Evolutionary conservation across 352 stramenopile genomes (phyloP).

Genomic region (Pythium phragmitis): DNA sequence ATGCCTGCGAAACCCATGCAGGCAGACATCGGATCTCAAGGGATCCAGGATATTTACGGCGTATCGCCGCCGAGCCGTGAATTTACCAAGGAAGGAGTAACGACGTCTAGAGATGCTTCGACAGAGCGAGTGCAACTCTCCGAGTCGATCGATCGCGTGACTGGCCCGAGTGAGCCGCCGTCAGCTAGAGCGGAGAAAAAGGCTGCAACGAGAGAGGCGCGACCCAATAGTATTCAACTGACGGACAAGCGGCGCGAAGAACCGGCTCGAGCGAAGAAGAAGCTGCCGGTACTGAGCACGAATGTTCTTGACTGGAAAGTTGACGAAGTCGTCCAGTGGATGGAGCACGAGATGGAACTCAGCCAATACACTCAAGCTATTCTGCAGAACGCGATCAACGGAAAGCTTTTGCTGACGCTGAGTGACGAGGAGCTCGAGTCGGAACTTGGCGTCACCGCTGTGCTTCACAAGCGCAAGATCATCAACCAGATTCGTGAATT

Average conservation of each 20-base stretch:
- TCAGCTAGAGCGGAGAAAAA: background rate
- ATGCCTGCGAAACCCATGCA: constrained; percentile 2
- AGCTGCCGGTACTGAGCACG: constrained; percentile 21
- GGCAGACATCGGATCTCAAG: background rate
- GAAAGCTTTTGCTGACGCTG: constrained; percentile 44
- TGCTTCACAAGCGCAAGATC: constrained; percentile 47
- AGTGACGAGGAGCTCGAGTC: constrained; percentile 36
- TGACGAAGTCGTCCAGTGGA: constrained; percentile 46
- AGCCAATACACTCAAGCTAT: constrained; percentile 38
- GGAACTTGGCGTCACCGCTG: constrained; percentile 34
- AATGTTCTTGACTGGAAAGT: constrained; percentile 52
- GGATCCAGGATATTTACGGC: constrained; percentile 21
- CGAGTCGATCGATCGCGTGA: background rate
- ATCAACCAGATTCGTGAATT: constrained; percentile 42
- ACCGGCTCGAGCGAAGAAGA: constrained; percentile 10
- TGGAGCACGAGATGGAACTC: constrained; percentile 48
- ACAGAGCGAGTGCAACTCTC: background rate
- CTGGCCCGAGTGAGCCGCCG: background rate
- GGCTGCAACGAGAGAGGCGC: background rate
- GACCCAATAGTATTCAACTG: background rate
- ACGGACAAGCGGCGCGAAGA: background rate
- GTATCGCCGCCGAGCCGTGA: background rate
- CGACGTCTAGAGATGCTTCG: background rate
- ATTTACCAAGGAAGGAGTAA: background rate
- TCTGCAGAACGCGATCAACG: constrained; percentile 41